These are phyloP conservation scores for Xerocomellus intermedius DNA, from an alignment of 768 basidiomycete genomes.

Conservation along the genomic window DNA sequence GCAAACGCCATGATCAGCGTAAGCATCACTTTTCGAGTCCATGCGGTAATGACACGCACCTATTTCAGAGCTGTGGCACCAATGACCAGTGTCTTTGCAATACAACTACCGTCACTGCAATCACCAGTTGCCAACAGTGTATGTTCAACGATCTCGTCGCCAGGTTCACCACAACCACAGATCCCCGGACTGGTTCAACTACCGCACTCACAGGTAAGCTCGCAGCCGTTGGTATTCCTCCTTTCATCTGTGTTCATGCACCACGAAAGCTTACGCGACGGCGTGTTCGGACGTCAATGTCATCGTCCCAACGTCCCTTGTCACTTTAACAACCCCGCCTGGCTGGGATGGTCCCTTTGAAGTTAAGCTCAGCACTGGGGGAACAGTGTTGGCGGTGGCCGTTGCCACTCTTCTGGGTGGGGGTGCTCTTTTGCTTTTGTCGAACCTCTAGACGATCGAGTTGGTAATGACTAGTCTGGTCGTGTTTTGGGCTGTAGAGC, in stretches of 20 bases:
- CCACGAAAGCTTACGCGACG: constrained; percentile 49
- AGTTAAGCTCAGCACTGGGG: constrained; percentile 42
- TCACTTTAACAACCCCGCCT: constrained; percentile 44
- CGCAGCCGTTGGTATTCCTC: neutral
- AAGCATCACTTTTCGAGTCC: neutral
- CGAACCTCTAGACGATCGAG: constrained; percentile 41
- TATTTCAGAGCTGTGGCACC: constrained; percentile 40
- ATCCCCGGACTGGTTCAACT: constrained; percentile 58
- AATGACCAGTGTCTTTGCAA: constrained; percentile 56
- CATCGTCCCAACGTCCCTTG: constrained; percentile 38
- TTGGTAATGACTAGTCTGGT: neutral
- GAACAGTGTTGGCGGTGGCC: constrained; percentile 44
- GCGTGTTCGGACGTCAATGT: constrained; percentile 44
- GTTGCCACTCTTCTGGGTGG: constrained; percentile 47
- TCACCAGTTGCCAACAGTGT: constrained; percentile 65
- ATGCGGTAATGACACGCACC: neutral
- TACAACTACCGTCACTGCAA: constrained; percentile 36
- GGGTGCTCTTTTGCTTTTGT: constrained; percentile 50
- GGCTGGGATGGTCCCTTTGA: constrained; percentile 63
- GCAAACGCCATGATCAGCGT: constrained; percentile 27
- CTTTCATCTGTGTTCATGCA: constrained; percentile 6
- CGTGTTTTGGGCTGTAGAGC: neutral
- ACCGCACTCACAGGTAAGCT: constrained; percentile 54
- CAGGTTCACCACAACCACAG: constrained; percentile 46
- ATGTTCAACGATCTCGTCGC: constrained; percentile 56